These are phyloP conservation scores for Cyclospora cayetanensis DNA, from an alignment of 169 alveolate genomes.

Conservation along the genomic window DNA sequence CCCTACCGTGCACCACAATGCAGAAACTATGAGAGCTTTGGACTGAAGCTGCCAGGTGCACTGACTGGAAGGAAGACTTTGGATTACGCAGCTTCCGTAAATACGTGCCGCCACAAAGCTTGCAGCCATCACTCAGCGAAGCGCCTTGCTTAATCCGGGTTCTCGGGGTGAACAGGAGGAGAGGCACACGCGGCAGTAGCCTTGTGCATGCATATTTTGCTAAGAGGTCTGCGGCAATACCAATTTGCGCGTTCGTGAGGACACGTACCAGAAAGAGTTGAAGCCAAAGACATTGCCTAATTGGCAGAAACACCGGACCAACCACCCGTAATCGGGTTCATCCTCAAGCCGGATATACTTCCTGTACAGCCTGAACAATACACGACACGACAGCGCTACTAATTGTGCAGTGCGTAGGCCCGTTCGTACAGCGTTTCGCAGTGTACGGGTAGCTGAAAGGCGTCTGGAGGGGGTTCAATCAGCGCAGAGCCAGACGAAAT, in stretches of 20 bases:
- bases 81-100: too few species aligned
- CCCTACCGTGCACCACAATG: slow-evolving; percentile 56
- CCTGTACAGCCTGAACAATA: slow-evolving; percentile 80
- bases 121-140: too few species aligned
- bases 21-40: neutral
- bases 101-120: too few species aligned
- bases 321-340: slow-evolving; percentile 86
- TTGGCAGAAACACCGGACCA: slow-evolving; percentile 87
- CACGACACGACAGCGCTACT: neutral
- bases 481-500: too few species aligned
- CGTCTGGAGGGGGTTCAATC: too few species aligned
- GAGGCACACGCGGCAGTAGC: too few species aligned
- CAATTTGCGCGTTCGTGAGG: neutral
- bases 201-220: neutral
- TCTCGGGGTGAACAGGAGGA: too few species aligned
- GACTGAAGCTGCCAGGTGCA: neutral
- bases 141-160: too few species aligned
- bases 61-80: neutral
- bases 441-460: too few species aligned
- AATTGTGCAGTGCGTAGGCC: too few species aligned
- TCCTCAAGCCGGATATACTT: slow-evolving; percentile 83
- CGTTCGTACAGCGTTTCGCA: too few species aligned
- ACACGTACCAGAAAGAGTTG: slow-evolving; percentile 85
- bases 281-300: slow-evolving; percentile 87
- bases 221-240: neutral